Base-by-base conservation (phyloP, 2,329 filamentous ascomycete genomes). In the Daldinia sp. region DNA sequence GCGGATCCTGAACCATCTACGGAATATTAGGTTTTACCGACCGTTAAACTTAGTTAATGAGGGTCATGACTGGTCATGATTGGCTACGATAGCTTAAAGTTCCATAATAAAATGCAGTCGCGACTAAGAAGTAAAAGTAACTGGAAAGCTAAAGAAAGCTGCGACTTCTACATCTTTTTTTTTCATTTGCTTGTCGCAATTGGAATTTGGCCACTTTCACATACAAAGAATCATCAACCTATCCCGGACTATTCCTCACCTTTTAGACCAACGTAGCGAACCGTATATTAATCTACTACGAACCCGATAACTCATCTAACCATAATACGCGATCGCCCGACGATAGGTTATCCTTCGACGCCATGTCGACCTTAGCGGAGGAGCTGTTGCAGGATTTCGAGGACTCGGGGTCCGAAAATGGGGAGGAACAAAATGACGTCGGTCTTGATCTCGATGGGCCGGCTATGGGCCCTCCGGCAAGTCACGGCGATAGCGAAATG, bases 381-480 rank as follows among this genome's bases (percentile, higher is more conserved):
- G 94, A 98, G 76, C 86, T 99, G 9, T 84, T 98, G 71, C 92
- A 95, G 73, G 93, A 96, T 76, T 95, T 96, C 68, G 93, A 93
- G 72, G 92, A 96, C 74, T 92, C 89, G 4, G 93, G 89, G 52
- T 92, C 92, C 53, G 92, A 95, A 71, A 87, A 85, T 34, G 89
- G 90, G 64, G 86, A 87, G 32, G 82, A 86, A 29, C 82, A 84
- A 47, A 81, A 85, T 59, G 80, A 82, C 64, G 75, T 73, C 29
- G 73, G 79, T 25, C 78, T 83, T 67, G 80, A 79, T 54, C 76
- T 79, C 54, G 77, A 82, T 37, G 77, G 80, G 52, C 77, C 80
- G 27, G 74, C 78, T 15, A 75, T 77, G 57, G 67, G 75, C 51
- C 73, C 73, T 69, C 71, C 68, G 58, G 78, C 77, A 37, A 71